Evolutionary conservation across 2,329 filamentous ascomycete genomes (phyloP).

Genomic region (Botrytis elliptica): DNA sequence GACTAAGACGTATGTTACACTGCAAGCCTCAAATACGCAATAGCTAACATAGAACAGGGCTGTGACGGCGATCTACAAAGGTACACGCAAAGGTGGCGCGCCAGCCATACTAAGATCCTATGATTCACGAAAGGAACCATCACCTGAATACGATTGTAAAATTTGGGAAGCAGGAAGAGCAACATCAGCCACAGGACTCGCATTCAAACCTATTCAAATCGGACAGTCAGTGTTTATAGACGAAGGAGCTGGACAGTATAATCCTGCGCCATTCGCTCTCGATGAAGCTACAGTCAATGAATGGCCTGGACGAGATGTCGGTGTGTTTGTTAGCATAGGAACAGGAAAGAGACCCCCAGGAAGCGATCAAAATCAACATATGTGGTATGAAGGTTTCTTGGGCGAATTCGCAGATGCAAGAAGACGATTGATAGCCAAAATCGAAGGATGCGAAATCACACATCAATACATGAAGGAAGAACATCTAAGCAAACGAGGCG

Average conservation of each 20-base stretch:
- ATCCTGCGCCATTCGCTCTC: constrained; percentile 79
- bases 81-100: constrained; percentile 65
- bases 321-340: constrained; percentile 90
- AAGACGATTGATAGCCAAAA: constrained; percentile 80
- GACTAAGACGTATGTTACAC: constrained; percentile 77
- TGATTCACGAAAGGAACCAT: constrained; percentile 87
- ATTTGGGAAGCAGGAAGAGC: constrained; percentile 97
- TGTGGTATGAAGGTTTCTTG: constrained; percentile 94
- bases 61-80: constrained; percentile 87
- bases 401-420: constrained; percentile 91
- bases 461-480: constrained; percentile 84
- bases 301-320: constrained; percentile 90
- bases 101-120: constrained; percentile 85
- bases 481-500: constrained; percentile 71
- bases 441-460: constrained; percentile 90
- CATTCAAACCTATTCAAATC: constrained; percentile 93
- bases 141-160: constrained; percentile 88
- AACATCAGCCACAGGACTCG: constrained; percentile 85
- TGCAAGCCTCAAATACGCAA: not conserved
- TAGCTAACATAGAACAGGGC: constrained; percentile 56
- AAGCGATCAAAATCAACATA: constrained; percentile 67
- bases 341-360: constrained; percentile 78
- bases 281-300: constrained; percentile 92
- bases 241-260: constrained; percentile 87
- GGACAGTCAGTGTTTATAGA: constrained; percentile 94